phyloP scores from a whole-genome alignment of 192 early-diverging fungal species.

The Podila epigama region DNA sequence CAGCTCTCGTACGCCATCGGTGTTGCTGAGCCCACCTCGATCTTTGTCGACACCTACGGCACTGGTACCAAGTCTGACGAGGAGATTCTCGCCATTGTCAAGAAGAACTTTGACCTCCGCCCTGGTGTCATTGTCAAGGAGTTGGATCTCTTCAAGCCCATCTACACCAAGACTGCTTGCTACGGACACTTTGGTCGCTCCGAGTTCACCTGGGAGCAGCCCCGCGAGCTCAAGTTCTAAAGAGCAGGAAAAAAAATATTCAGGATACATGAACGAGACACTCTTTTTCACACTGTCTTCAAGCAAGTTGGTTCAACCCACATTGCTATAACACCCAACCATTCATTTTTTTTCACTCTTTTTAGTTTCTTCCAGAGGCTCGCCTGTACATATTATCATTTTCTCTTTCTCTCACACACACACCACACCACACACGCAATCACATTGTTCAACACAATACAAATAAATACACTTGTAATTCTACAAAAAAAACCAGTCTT shows the following conservation, averaged over 20 bases:
- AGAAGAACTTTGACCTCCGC: slow-evolving; percentile 98
- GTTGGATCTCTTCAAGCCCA: slow-evolving; percentile 97
- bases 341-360: background rate
- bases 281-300: background rate
- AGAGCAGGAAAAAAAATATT: background rate
- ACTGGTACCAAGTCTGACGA: slow-evolving; percentile 89
- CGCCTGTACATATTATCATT: background rate
- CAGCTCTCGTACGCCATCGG: slow-evolving; percentile 99
- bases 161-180: slow-evolving; percentile 95
- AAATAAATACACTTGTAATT: slow-evolving; percentile 2
- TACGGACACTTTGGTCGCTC: slow-evolving; percentile 70
- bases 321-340: background rate
- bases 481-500: too few relatives aligned
- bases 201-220: slow-evolving; percentile 2
- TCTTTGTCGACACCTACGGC: slow-evolving; percentile 97
- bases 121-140: slow-evolving; percentile 99
- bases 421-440: too few relatives aligned
- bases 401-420: too few relatives aligned
- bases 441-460: slow-evolving; percentile 2
- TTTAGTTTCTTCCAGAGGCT: background rate
- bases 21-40: slow-evolving; percentile 95
- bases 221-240: slow-evolving; percentile 1
- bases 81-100: slow-evolving; percentile 93
- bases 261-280: background rate
- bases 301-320: slow-evolving; percentile 2